These are phyloP conservation scores for Ophiocordyceps camponoti-floridani DNA, from an alignment of 2,329 filamentous ascomycete species.

Conservation along the genomic window DNA sequence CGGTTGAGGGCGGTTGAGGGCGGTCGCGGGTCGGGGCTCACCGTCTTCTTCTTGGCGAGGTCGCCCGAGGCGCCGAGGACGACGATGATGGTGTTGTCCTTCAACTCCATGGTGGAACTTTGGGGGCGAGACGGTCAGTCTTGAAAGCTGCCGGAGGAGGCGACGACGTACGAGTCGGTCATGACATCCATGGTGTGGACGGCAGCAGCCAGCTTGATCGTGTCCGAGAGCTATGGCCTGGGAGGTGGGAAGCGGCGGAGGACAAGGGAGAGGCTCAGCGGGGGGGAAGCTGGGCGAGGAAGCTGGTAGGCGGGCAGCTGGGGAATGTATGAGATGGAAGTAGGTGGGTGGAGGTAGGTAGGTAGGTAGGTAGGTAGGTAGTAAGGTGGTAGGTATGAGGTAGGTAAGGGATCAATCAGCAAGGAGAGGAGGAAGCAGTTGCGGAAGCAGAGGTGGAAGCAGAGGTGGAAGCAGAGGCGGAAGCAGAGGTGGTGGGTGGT, in stretches of 20 bases:
- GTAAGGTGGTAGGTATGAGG: no score
- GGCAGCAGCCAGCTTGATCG: constrained; percentile 1
- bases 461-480: no score
- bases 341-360: no score
- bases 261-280: neutral
- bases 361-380: no score
- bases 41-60: constrained; percentile 99
- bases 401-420: no score
- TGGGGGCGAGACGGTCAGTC: neutral
- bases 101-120: constrained; percentile 73
- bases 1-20: neutral
- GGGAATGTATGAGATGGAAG: neutral
- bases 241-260: neutral
- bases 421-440: no score
- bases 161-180: constrained; percentile 4
- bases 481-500: no score
- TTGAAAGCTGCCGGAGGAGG: neutral
- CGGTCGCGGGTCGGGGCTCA: constrained; percentile 22
- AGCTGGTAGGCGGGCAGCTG: no score
- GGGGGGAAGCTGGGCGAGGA: neutral
- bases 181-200: constrained; percentile 4
- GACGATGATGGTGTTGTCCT: constrained; percentile 94
- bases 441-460: no score
- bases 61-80: constrained; percentile 95
- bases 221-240: neutral